These are phyloP conservation scores for Trifolium repens DNA, from an alignment of 306 rosid genomes.

Conservation along the genomic window DNA sequence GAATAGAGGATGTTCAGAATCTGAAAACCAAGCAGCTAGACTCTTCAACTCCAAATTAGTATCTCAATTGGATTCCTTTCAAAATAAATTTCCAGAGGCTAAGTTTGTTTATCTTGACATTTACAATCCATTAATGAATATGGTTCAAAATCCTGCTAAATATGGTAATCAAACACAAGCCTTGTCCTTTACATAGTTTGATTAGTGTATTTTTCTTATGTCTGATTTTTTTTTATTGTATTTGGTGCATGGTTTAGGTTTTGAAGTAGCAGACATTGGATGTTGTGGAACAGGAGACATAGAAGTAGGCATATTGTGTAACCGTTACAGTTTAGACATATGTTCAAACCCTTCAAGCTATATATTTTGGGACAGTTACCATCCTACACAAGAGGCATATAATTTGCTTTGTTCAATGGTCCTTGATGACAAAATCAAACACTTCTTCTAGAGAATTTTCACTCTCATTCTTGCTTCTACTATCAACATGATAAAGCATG, in stretches of 20 bases:
- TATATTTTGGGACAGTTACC: constrained; percentile 76
- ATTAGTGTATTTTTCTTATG: neutral
- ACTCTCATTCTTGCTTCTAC: neutral
- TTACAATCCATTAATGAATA: constrained; percentile 44
- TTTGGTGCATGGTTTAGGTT: constrained; percentile 53
- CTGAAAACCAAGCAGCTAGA: constrained; percentile 56
- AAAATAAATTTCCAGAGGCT: constrained; percentile 47
- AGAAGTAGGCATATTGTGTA: constrained; percentile 64
- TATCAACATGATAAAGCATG: neutral
- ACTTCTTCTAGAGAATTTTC: constrained; percentile 49
- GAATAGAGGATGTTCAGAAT: constrained; percentile 50
- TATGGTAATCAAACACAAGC: constrained; percentile 51
- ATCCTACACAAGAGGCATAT: constrained; percentile 62
- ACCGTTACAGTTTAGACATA: constrained; percentile 19
- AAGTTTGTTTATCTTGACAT: constrained; percentile 66
- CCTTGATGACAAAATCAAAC: constrained; percentile 41
- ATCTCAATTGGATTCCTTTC: constrained; percentile 44
- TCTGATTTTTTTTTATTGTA: constrained; percentile 14
- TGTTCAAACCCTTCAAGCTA: constrained; percentile 54
- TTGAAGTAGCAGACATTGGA: constrained; percentile 58
- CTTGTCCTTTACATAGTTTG: neutral
- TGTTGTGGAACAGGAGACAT: constrained; percentile 86
- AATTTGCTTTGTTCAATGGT: constrained; percentile 36
- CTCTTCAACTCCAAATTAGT: constrained; percentile 70
- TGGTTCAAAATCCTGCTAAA: constrained; percentile 56